Base-by-base conservation (phyloP, 169 alveolate genomes). In the Cryptosporidium canis region DNA sequence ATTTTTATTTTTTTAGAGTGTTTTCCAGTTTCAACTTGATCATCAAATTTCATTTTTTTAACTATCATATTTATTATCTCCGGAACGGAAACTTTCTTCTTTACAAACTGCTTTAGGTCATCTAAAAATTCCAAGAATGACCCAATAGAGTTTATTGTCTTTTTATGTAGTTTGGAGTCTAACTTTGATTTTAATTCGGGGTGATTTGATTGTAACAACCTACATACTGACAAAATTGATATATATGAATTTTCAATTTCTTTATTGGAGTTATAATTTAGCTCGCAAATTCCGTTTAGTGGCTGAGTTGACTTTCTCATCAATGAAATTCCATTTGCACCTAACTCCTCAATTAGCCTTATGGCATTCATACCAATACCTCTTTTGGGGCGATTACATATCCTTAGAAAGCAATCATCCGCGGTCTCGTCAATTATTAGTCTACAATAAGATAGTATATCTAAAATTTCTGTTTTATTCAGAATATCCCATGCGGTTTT, bases 321-420 rank as follows among this genome's bases (percentile, higher is more conserved):
- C 27, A 77, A 33, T 6, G 87, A 77, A 18, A 77, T 61, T 39
- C 87, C 87, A 24, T 77, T 8, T 39, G 71, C 71, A 14, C 87
- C 87, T 58, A 7, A 39, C 12, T 56, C 44, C 31, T 85, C 87
- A 41, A 93, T 58, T 77, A 66, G 65, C 27, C 70, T 58, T 31
- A 87, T 83, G 14, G 93, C 58, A 67, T 53, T 48, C 18, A 71
- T 66, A 7, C 95, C 95, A 9, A 94, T 70, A 41, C 92, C 83
- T 47, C 95, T 82, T 66, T 63, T 84, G 5, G 96, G 96, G 63
- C 87, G 90, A 83, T 94, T 92, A 24, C 93, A 87, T 47, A 91
- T 91, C 33, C 94, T 90, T 24, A 91, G 56, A 65, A 94, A 91
- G 53, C 92, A 85, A 43, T 83, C 85, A 84, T 94, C 95, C 29